Evolutionary conservation across 1,284 basidiomycete genomes (phyloP), one percentile per base, ranked within the genome.

Genomic region (Heterobasidion annosum): DNA sequence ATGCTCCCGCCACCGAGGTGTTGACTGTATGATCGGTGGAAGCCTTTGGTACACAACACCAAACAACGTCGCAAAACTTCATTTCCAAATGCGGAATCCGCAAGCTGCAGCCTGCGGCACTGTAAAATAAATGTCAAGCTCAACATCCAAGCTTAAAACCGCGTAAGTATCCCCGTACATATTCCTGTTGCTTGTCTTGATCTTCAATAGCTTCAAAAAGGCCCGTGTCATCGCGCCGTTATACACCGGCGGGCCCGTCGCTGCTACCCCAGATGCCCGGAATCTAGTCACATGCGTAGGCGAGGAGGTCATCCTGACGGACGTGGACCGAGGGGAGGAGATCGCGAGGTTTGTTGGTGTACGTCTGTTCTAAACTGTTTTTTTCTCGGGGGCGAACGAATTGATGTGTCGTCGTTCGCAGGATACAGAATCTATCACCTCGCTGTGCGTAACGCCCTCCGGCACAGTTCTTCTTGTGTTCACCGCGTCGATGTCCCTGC

Each of bases 241-340:
- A 53, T 92, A 96, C 67, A 97, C 93, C 0, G 83, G 83, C 50
- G 95, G 95, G 33, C 88, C 92, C 7, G 85, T 94, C 40, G 82
- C 91, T 9, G 73, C 93, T 46, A 86, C 90, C 4, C 70, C 76
- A 53, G 92, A 98, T 75, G 94, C 91, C 47, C 73, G 73, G 50
- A 83, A 78, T 67, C 77, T 98, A 34, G 79, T 95, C 53, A 92
- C 93, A 35, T 93, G 93, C 58, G 82, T 98, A 50, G 85, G 83
- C 51, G 91, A 97, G 64, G 85, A 94, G 59, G 86, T 91, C 1
- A 66, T 96, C 16, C 71, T 96, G 51, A 96, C 93, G 9, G 85
- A 96, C 61, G 74, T 94, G 9, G 70, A 75, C 34, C 83, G 79
- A 37, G 93, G 94, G 4, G 70, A 73, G 45, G 78, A 89, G 56